Evolutionary conservation across 768 basidiomycete species (phyloP), one percentile per base, ranked within the genome.

Genomic region (Suillus hirtellus): DNA sequence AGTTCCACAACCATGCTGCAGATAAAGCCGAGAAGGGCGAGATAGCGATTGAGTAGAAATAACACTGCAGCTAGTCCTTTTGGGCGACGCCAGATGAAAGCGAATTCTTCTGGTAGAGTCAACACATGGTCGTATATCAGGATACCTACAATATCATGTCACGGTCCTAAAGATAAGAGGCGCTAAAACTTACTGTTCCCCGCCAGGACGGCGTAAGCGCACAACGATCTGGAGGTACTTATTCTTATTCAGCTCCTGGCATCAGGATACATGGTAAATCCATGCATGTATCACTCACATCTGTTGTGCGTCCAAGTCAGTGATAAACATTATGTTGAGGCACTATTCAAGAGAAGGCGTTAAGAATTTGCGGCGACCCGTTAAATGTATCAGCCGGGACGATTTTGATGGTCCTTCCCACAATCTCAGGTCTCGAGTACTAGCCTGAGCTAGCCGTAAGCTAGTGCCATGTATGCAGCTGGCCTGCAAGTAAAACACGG

Each of bases 301-400:
- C 11, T 62, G 59, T 21, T 42, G 43, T 31, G 46, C 59, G 12
- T 63, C 37, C n/a, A 8, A 35, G 8, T 50, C 46, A 43, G 38
- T 31, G 9, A 17, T 14, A 10, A 12, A 2, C 62, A 63, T 63
- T 21, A 10, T 19, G 27, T 17, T 15, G 47, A 49, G 27, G 17
- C 15, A 17, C 17, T 17, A 50, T 50, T 17, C 27, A 52, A 19
- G 17, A 31, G 27, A 31, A 31, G 50, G 10, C 10, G 50, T 52
- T 6, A 9, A 31, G 50, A 34, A 52, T 31, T 19, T 17, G 50
- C 10, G 17, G 31, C 27, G 17, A 31, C 15, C 49, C 8, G 4
- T 15, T 27, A 27, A 3, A 50, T 27, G 46, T 47, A 47, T 47
- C 46, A 24, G 21, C 47, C 47, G 15, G n/a, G 10, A 14, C 24